Percentiles rank a stretch among this genome's conserved stretches.
Conservation (phyloP, 2,329 filamentous ascomycete genomes). For the Daldinia sp. region DNA sequence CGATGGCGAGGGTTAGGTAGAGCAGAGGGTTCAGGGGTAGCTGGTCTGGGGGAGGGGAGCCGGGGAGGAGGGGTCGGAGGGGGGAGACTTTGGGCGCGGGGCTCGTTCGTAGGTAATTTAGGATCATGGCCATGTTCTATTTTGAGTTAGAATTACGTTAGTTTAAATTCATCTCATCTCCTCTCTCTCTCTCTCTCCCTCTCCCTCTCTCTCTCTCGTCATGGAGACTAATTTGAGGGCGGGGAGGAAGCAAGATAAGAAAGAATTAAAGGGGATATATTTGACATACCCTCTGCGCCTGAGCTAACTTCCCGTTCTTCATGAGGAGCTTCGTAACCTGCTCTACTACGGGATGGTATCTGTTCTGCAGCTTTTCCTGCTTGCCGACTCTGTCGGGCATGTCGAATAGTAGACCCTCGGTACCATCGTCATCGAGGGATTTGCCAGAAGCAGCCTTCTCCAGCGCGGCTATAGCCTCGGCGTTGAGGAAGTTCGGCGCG, state of each 20-base stretch:
- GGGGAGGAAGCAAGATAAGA: no score
- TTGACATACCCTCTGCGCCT: constrained; percentile 82
- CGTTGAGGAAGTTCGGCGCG: constrained; percentile 50
- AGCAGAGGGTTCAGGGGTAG: constrained; percentile 90
- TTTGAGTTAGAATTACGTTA: neutral
- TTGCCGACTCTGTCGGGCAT: constrained; percentile 71
- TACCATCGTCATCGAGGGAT: constrained; percentile 48
- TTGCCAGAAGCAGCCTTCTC: constrained; percentile 49
- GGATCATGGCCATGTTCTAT: constrained; percentile 86
- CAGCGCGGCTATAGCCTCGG: constrained; percentile 46
- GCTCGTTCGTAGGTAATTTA: constrained; percentile 86
- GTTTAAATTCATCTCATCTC: neutral
- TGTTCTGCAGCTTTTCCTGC: constrained; percentile 74
- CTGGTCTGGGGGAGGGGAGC: constrained; percentile 79
- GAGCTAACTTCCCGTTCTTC: constrained; percentile 88
- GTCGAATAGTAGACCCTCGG: constrained; percentile 80
- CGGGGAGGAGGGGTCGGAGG: constrained; percentile 77
- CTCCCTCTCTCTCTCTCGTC: neutral
- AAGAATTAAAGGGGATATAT: neutral
- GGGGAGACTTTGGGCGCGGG: constrained; percentile 82
- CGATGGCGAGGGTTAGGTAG: constrained; percentile 90
- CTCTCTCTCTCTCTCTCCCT: neutral
- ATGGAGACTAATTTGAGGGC: no score
- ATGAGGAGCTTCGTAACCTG: constrained; percentile 94
- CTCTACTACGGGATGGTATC: constrained; percentile 86